These are phyloP conservation scores for Penicillium salamii DNA, from an alignment of 495 filamentous ascomycete species.

Conservation along the genomic window DNA sequence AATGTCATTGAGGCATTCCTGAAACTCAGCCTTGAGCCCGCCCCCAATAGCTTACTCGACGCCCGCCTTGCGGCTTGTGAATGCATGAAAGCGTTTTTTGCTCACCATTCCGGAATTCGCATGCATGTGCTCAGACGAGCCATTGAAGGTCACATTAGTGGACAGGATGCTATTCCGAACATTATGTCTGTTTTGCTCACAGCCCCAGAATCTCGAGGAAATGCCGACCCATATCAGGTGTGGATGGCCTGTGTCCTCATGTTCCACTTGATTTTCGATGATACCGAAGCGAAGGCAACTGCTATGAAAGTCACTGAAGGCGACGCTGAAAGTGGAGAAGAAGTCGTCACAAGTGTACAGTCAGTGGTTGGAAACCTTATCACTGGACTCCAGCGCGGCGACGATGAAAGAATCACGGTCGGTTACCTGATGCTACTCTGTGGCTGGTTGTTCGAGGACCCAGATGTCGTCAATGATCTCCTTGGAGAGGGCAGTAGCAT, in stretches of 20 bases:
- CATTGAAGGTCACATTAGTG: constrained; percentile 79
- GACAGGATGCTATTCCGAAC: constrained; percentile 84
- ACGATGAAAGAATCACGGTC: constrained; percentile 78
- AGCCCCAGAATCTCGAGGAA: constrained; percentile 51
- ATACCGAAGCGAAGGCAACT: constrained; percentile 71
- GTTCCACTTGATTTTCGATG: constrained; percentile 84
- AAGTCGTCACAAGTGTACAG: constrained; percentile 93
- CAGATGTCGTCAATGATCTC: constrained; percentile 88
- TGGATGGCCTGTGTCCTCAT: constrained; percentile 93
- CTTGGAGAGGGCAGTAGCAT: constrained; percentile 92
- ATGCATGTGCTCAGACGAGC: constrained; percentile 83
- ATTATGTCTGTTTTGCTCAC: constrained; percentile 79
- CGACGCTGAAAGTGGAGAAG: constrained; percentile 85
- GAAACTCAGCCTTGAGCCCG: constrained; percentile 73
- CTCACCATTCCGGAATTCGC: constrained; percentile 71
- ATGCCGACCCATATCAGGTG: constrained; percentile 79
- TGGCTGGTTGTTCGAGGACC: constrained; percentile 90
- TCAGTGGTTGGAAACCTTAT: constrained; percentile 79
- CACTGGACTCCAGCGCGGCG: constrained; percentile 64
- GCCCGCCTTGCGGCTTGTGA: constrained; percentile 80
- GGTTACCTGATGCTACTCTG: constrained; percentile 92
- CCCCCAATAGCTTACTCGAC: constrained; percentile 66
- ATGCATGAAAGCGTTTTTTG: constrained; percentile 90
- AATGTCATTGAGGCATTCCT: constrained; percentile 95
- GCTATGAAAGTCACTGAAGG: constrained; percentile 85